Conservation (phyloP, 2,329 filamentous ascomycete species). For the Colletotrichum gloeosporioides region DNA sequence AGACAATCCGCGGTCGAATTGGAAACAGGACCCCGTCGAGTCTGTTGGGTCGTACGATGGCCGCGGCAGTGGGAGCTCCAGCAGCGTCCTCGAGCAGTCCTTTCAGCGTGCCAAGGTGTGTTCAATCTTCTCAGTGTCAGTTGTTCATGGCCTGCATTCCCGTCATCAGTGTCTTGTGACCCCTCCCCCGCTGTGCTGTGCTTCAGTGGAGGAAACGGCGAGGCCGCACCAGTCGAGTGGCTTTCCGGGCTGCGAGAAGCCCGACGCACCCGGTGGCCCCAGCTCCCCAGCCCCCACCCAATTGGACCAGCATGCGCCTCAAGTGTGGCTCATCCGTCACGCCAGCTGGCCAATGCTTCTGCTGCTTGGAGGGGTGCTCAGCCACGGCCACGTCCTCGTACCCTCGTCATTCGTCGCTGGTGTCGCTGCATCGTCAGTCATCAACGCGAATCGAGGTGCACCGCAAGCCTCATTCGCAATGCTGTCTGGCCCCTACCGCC, state of each 20-base stretch:
- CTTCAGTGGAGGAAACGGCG: background rate
- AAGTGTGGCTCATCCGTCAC: conserved; percentile 15
- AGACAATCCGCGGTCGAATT: background rate
- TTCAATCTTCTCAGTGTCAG: background rate
- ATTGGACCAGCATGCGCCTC: background rate
- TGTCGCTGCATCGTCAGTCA: background rate
- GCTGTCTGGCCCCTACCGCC: background rate
- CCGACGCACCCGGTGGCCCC: background rate
- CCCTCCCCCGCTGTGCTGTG: background rate
- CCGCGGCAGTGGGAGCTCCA: conserved; percentile 2
- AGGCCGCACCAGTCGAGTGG: background rate
- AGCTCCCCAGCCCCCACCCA: background rate
- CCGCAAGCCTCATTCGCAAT: conserved; percentile 6
- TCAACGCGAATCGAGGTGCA: background rate
- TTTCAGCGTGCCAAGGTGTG: background rate
- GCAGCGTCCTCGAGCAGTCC: background rate
- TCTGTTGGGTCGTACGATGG: background rate
- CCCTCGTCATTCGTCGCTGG: background rate
- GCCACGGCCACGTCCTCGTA: conserved; percentile 14
- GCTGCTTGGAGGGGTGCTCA: background rate
- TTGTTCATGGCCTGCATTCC: background rate
- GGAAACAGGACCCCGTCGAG: background rate
- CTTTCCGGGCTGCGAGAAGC: background rate
- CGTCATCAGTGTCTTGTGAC: background rate
- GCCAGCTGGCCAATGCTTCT: background rate